Evolutionary conservation across 2,329 filamentous ascomycete genomes (phyloP).

Genomic region (Colletotrichum lindemuthianum): DNA sequence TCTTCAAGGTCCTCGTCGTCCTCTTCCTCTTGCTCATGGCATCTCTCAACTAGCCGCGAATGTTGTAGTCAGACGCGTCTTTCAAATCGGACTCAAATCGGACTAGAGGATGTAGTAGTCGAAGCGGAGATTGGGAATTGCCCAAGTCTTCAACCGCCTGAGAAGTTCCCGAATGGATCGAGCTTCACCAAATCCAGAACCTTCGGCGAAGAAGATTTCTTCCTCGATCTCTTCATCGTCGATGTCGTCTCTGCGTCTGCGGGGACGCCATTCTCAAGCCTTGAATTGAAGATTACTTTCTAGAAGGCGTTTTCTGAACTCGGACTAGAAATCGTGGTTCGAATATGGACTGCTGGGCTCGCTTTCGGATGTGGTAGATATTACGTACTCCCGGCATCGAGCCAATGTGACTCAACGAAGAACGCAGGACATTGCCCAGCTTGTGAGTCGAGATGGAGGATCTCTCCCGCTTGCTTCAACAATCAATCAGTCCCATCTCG

Average conservation of each 20-base stretch:
- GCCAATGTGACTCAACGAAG: no score
- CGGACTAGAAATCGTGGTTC: background rate
- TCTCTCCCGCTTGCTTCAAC: no score
- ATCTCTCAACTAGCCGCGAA: background rate
- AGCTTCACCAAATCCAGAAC: background rate
- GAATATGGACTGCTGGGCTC: no score
- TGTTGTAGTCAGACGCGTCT: rapidly evolving
- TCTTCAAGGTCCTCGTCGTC: no score
- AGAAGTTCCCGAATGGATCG: background rate
- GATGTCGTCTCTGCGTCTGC: background rate
- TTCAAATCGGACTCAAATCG: background rate
- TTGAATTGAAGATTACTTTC: background rate
- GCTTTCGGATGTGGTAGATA: no score
- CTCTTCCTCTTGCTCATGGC: background rate
- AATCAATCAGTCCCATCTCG: no score
- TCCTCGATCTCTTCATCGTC: background rate
- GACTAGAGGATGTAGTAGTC: background rate
- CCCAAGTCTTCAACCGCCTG: background rate
- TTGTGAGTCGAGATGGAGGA: no score
- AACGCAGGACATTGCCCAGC: no score
- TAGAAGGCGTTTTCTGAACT: background rate
- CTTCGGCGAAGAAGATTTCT: background rate
- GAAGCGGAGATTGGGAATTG: background rate
- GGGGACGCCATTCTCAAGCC: background rate
- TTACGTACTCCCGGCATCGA: no score